Conservation (phyloP, 2,329 filamentous ascomycete species). For the Xylaria sp. region DNA sequence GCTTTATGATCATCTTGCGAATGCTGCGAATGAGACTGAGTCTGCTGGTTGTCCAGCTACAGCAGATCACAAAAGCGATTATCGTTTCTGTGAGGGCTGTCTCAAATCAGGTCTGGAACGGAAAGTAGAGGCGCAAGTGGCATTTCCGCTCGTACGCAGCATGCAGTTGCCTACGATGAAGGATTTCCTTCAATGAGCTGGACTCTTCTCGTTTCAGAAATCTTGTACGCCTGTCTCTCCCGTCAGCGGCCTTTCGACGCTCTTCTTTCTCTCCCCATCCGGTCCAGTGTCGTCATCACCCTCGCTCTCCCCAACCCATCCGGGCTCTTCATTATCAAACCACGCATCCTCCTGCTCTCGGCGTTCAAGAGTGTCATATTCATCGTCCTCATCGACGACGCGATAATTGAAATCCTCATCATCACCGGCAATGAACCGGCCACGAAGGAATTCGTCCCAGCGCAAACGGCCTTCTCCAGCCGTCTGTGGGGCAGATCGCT, state of each 20-base stretch:
- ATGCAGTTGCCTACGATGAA: no score
- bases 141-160: not conserved
- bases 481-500: conserved; percentile 49
- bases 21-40: not conserved
- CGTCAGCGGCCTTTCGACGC: conserved; percentile 41
- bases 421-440: conserved; percentile 78
- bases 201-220: conserved; percentile 60
- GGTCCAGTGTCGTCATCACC: conserved; percentile 43
- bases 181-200: not conserved
- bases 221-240: conserved; percentile 80
- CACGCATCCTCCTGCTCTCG: conserved; percentile 77
- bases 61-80: not conserved
- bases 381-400: conserved; percentile 75
- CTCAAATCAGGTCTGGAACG: not conserved
- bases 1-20: not conserved
- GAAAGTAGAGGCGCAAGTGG: not conserved
- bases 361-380: conserved; percentile 72
- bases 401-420: conserved; percentile 84
- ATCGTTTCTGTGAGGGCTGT: not conserved
- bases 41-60: not conserved
- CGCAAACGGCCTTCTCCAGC: conserved; percentile 74
- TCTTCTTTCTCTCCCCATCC: conserved; percentile 33
- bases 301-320: conserved; percentile 65
- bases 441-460: conserved; percentile 78
- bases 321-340: conserved; percentile 82